A percentile compares a stretch with the other conserved stretches of the same genome.
Evolutionary conservation across 148 eudicot species (phyloP).

Genomic region (Talinum fruticosum): DNA sequence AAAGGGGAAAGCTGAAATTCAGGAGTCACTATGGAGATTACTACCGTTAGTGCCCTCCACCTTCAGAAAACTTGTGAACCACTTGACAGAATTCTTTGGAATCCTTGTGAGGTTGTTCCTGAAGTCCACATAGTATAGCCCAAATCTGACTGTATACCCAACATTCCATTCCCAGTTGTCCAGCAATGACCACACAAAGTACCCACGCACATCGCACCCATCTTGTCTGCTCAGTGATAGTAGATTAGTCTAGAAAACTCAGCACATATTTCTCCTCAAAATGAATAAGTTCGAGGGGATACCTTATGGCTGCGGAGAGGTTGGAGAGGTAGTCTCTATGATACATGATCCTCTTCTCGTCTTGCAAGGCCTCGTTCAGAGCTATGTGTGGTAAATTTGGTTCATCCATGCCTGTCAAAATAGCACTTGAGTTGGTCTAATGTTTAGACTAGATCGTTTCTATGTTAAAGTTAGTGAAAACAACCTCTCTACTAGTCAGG

Average conservation of each 20-base stretch:
- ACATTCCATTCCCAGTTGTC: constrained; percentile 99
- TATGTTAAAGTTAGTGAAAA: background rate
- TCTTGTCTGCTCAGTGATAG: constrained; percentile 59
- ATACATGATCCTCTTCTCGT: constrained; percentile 68
- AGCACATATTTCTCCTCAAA: background rate
- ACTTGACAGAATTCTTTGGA: constrained; percentile 74
- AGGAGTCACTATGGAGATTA: constrained; percentile 19
- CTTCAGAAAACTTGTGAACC: constrained; percentile 67
- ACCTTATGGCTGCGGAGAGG: constrained; percentile 93
- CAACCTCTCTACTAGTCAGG: background rate
- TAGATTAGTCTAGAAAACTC: background rate
- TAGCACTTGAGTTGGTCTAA: constrained; percentile 1
- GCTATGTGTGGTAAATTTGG: constrained; percentile 39
- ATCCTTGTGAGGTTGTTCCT: constrained; percentile 84
- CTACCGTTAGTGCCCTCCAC: constrained; percentile 6
- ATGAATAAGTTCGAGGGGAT: background rate
- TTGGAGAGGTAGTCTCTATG: constrained; percentile 94
- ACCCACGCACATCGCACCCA: constrained; percentile 74
- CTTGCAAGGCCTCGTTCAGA: constrained; percentile 63
- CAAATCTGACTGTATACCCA: constrained; percentile 78
- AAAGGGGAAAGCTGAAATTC: background rate
- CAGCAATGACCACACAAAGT: constrained; percentile 92
- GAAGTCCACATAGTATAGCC: constrained; percentile 88
- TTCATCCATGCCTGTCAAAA: constrained; percentile 77
- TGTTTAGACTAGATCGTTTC: background rate